These are phyloP conservation scores for Ceratocystiopsis minuta DNA, from an alignment of 2,329 filamentous ascomycete species.

Conservation along the genomic window DNA sequence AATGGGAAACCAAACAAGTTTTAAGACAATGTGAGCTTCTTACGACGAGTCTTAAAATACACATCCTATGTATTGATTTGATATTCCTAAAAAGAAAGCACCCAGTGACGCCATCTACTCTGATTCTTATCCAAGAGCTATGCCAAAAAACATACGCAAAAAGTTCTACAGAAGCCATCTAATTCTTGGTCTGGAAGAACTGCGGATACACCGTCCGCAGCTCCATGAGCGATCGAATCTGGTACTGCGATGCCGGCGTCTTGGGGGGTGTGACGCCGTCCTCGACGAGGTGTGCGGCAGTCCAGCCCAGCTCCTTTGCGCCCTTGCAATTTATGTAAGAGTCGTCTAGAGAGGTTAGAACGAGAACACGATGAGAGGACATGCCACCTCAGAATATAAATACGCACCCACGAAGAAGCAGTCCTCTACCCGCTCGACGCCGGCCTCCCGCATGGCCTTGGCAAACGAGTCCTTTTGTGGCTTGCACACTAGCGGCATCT, in stretches of 20 bases:
- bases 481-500: slow-evolving; percentile 65
- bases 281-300: slow-evolving; percentile 69
- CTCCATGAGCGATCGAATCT: slow-evolving; percentile 60
- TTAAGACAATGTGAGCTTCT: no score
- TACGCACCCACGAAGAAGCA: slow-evolving; percentile 83
- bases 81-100: no score
- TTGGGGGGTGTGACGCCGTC: slow-evolving; percentile 46
- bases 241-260: slow-evolving; percentile 49
- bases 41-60: no score
- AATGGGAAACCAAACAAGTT: no score
- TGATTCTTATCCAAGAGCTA: no score
- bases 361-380: slow-evolving; percentile 1
- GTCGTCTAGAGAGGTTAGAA: slow-evolving; percentile 43
- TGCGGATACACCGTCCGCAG: slow-evolving; percentile 62
- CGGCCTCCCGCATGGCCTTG: slow-evolving; percentile 78
- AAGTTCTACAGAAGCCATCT: no score
- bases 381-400: slow-evolving; percentile 7
- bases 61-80: no score
- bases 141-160: no score
- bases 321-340: slow-evolving; percentile 65
- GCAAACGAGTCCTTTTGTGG: slow-evolving; percentile 66
- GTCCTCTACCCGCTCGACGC: slow-evolving; percentile 44
- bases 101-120: no score
- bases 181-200: slow-evolving; percentile 46
- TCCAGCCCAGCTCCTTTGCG: slow-evolving; percentile 71